Evolutionary conservation across 2,329 filamentous ascomycete genomes (phyloP), one percentile per base, ranked within the genome.

Genomic region (Colletotrichum sp.): DNA sequence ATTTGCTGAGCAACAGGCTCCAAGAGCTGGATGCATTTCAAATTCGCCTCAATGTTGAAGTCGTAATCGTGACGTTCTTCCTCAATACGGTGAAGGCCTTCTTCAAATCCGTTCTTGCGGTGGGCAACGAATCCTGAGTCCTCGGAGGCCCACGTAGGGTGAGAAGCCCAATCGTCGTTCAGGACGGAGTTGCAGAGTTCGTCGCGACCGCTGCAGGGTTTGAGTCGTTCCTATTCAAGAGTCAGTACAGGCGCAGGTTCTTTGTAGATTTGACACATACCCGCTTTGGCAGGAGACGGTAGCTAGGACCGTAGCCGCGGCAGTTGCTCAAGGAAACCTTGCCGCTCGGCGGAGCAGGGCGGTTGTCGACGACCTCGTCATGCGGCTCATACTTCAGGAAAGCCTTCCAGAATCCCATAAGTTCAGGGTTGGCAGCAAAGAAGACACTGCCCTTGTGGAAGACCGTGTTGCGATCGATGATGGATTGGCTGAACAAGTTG

Each of bases 31-130:
- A 99, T 98, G 66, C 97, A 98, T 79, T 98, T 96, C 76, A 94
- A 92, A 81, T 97, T 98, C 10, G 95, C 95, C 85, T 99, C 97
- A 69, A 99, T 98, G 82, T 98, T 97, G 86, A 97, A 98, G 84
- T 99, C 97, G 80, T 99, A 99, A 82, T 99, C 97, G 82, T 99
- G 97, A 6, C 97, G 94, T 84, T 99, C 97, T 85, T 99, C 97
- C 85, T 99, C 97, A 76, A 99, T 98, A 25, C 97, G 91, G 82
- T 99, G 97, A 10, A 99, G 91, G 36, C 94, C 94, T 84, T 99
- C 97, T 84, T 99, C 97, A 78, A 94, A 98, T 70, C 94, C 92
- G 80, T 99, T 99, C 90, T 99, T 99, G 77, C 96, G 93, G 85
- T 99, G 97, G 15, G 97, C 97, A 75, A 99, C 96, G 80, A 99